A percentile compares a stretch with the other conserved stretches of the same genome.
Conservation (phyloP, 306 rosid species). For the Cajanus cajan region DNA sequence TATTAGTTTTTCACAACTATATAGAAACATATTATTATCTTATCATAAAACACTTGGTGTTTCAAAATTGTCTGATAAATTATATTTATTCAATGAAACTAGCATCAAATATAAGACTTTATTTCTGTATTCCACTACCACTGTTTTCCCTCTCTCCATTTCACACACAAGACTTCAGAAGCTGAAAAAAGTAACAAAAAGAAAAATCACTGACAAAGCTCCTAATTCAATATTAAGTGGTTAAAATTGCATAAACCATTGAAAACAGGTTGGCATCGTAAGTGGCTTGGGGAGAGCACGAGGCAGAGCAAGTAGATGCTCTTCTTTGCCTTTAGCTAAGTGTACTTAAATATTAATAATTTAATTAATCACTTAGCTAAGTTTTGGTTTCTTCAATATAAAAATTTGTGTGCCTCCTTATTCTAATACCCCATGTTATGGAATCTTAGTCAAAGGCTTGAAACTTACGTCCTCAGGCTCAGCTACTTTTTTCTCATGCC, state of each 20-base stretch:
- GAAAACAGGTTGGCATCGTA: constrained; percentile 43
- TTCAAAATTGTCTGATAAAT: not conserved
- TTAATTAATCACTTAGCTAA: constrained; percentile 29
- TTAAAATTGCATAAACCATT: constrained; percentile 36
- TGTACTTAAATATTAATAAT: constrained; percentile 19
- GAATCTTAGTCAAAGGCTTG: constrained; percentile 57
- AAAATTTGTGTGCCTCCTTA: constrained; percentile 21
- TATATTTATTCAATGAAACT: not conserved
- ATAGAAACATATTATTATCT: not conserved
- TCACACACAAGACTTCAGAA: not conserved
- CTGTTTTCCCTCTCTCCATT: not conserved
- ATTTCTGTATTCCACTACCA: not conserved
- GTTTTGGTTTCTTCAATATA: constrained; percentile 19
- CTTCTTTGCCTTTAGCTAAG: constrained; percentile 46
- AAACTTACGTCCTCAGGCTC: constrained; percentile 33
- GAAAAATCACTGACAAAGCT: constrained; percentile 28
- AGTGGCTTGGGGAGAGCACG: constrained; percentile 64
- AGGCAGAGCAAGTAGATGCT: constrained; percentile 58
- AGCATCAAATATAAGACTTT: not conserved
- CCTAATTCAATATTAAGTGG: constrained; percentile 40
- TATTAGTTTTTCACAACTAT: not conserved
- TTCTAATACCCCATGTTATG: constrained; percentile 24
- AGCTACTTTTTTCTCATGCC: constrained; percentile 15
- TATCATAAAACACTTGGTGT: not conserved
- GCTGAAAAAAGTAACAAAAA: constrained; percentile 27